Evolutionary conservation across 73 alveolate genomes (phyloP), one percentile per base, ranked within the genome.

Genomic region (Paramecium caudatum): DNA sequence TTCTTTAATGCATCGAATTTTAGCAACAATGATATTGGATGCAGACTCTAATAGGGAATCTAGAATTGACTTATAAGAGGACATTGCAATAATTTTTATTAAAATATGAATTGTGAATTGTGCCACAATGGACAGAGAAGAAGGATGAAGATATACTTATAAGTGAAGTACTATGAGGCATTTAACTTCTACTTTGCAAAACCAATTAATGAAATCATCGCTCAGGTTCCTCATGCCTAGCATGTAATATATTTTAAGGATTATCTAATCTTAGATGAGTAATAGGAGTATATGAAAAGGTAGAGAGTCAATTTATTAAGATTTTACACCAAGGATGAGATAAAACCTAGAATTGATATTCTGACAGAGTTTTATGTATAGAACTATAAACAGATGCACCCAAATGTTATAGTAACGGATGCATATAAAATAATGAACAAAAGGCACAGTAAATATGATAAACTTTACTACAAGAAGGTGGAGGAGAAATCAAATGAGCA

Each of bases 161-260:
- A 74, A n/a, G 65, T 41, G 19, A 74, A 74, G 10, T 74, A 74
- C 47, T 74, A 39, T 41, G 88, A 74, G 43, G 88, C 88, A 16
- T 74, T 74, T 74, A 74, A 74, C 32, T 74, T 74, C 65, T 74
- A 74, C 68, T 74, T 74, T 74, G 88, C 88, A 4, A 74, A 74
- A 19, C 88, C 88, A 10, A 45, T 74, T n/a, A 74, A 74, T 15
- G 88, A 74, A 74, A 19, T 74, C 2, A 41, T 74, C 0, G 88
- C 88, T 3, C 43, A 74, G 46, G 55, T 74, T 10, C 88, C 88
- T 41, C 43, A 74, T 34, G 65, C 68, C 39, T 7, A 37, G 10
- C 88, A 74, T 74, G 88, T 74, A 45, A 74, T 74, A 41, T 74
- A 37, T 41, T 74, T 74, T 74, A 74, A 74, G 88, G 88, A 74